Evolutionary conservation across 768 basidiomycete species (phyloP), one percentile per base, ranked within the genome.

Genomic region (Tylopilus balloui): DNA sequence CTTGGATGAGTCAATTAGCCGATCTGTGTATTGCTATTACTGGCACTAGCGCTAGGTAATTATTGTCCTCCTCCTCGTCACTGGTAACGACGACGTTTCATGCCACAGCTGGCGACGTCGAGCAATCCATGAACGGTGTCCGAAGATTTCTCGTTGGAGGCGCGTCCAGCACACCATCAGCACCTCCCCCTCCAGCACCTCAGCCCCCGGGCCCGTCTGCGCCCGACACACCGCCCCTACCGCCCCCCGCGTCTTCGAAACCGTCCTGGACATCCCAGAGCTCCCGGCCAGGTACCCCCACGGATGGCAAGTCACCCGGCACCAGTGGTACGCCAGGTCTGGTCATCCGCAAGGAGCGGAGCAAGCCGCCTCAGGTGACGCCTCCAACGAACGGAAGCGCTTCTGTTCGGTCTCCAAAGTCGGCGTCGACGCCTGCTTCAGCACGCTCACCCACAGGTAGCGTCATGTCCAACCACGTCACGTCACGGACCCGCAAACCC

Each of bases 111-210:
- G 42, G 48, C 51, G 52, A 57, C 59, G 49, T 50, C 51, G 46
- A 52, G 32, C 42, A 46, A 55, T 52, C 51, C 63, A 86, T 86
- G 84, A 83, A 86, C 76, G 82, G 83, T 60, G 82, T 86, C 54
- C 83, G 82, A 58, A 78, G 81, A 69, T 73, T 86, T 56, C 75
- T 84, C 48, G 73, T 70, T 40, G 70, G 69, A 51, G 75, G 74
- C 47, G 72, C 70, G 43, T 57, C 71, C 51, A 63, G 66, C 45
- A 56, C 69, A 42, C 69, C 68, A 45, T 58, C 60, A 50, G 53
- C 54, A 62, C 54, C 54, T 11, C 46, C 58, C 47, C 48, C 58
- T 48, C 50, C 60, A 48, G 41, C 57, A 3, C 36, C 28, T 15
- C 55, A 41, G 14, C 41, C 46, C 6, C 29, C 45, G 48, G 17